Evolutionary conservation across 164 flowering plant genomes (phyloP).

Genomic region (Litsea cubeba): DNA sequence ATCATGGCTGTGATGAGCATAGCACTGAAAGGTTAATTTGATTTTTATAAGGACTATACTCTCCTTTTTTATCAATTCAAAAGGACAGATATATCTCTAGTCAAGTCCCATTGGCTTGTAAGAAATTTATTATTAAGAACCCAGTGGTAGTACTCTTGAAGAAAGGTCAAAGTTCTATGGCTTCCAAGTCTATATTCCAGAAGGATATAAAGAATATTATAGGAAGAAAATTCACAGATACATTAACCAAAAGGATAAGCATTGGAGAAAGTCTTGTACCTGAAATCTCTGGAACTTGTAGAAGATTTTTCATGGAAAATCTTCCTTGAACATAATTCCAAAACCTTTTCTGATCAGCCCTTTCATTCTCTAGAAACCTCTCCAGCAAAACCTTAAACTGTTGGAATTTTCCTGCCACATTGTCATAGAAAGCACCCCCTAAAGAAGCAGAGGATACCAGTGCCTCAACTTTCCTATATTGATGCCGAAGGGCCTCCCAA

Average conservation of each 20-base stretch:
- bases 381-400: conserved; percentile 45
- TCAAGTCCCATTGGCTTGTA: too few relatives aligned
- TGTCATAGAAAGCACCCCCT: conserved; percentile 16
- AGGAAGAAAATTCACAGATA: too few relatives aligned
- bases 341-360: conserved; percentile 29
- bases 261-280: conserved; percentile 16
- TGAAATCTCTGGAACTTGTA: conserved; percentile 52
- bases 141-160: too few relatives aligned
- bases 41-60: too few relatives aligned
- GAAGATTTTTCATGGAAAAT: conserved; percentile 34
- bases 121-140: too few relatives aligned
- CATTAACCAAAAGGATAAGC: too few relatives aligned
- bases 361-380: conserved; percentile 55
- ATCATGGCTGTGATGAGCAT: neutral
- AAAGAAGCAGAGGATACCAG: conserved; percentile 15
- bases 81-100: too few relatives aligned
- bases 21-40: too few relatives aligned
- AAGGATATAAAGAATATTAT: too few relatives aligned
- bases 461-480: conserved; percentile 41
- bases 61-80: too few relatives aligned
- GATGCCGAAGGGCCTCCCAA: conserved; percentile 64
- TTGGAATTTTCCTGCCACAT: conserved; percentile 41
- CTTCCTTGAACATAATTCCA: conserved; percentile 39
- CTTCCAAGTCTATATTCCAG: too few relatives aligned
- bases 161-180: too few relatives aligned